Evolutionary conservation across 805 yeast species (phyloP).

Genomic region (Candida tallmaniae): DNA sequence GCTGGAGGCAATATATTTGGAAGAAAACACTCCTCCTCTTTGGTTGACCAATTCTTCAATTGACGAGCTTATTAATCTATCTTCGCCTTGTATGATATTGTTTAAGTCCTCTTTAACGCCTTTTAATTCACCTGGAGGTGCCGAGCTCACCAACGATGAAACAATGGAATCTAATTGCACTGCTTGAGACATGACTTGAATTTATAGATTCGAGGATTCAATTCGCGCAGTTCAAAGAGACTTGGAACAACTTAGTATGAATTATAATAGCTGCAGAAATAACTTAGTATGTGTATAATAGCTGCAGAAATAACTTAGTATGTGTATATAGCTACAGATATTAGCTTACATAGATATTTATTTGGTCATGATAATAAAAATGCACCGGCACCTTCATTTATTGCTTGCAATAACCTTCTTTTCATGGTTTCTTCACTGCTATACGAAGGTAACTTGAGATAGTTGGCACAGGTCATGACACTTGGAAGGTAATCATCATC

Average conservation of each 20-base stretch:
- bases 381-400: slow-evolving; percentile 84
- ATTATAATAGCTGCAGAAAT: too few species aligned
- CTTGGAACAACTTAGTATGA: too few species aligned
- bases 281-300: too few species aligned
- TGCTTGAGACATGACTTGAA: too few species aligned
- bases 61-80: slow-evolving; percentile 21
- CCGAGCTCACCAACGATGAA: slow-evolving; percentile 25
- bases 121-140: slow-evolving; percentile 38
- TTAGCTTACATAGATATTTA: too few species aligned
- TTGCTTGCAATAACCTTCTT: slow-evolving; percentile 59
- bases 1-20: slow-evolving; percentile 27
- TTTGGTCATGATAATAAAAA: slow-evolving; percentile 80
- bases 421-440: slow-evolving; percentile 57
- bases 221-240: too few species aligned
- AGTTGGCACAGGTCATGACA: slow-evolving; percentile 98
- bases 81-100: slow-evolving; percentile 16
- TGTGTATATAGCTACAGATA: too few species aligned
- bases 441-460: slow-evolving; percentile 84
- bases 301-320: too few species aligned
- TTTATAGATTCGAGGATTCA: too few species aligned
- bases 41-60: slow-evolving; percentile 25
- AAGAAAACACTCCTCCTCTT: slow-evolving; percentile 27
- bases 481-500: slow-evolving; percentile 87
- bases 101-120: slow-evolving; percentile 23
- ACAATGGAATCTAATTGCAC: slow-evolving; percentile 19